Percentiles rank a stretch among this genome's conserved stretches.
Evolutionary conservation across 495 filamentous ascomycete genomes (phyloP).

Genomic region (Tuber magnatum): DNA sequence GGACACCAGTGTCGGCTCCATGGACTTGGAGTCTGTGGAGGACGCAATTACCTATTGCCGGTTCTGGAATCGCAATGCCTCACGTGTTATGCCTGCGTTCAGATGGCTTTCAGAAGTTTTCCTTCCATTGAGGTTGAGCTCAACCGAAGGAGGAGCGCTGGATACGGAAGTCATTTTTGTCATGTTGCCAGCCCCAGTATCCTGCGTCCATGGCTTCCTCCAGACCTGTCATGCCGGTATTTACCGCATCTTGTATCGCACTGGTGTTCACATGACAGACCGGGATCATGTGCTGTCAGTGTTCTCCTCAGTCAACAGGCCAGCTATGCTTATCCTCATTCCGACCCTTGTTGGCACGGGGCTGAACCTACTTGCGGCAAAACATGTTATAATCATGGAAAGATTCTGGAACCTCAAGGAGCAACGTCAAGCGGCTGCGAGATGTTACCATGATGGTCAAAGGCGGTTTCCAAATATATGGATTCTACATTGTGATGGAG

Average conservation of each 20-base stretch:
- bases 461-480: background rate
- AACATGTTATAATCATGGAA: background rate
- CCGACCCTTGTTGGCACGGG: background rate
- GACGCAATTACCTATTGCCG: background rate
- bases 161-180: slow-evolving; percentile 5
- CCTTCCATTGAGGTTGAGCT: background rate
- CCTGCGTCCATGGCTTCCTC: background rate
- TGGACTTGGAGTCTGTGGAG: background rate
- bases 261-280: background rate
- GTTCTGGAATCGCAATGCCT: background rate
- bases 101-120: background rate
- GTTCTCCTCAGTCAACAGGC: background rate
- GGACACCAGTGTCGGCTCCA: background rate
- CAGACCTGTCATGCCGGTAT: background rate
- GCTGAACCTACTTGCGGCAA: background rate
- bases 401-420: slow-evolving; percentile 5
- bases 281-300: background rate
- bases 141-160: background rate
- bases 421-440: background rate
- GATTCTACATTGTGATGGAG: background rate
- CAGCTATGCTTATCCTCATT: background rate
- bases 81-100: background rate
- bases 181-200: background rate
- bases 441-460: background rate
- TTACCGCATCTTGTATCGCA: background rate